Percentiles rank a stretch among this genome's conserved stretches.
phyloP scores from a whole-genome alignment of 2,329 filamentous ascomycete species.

The Penicillium freii region DNA sequence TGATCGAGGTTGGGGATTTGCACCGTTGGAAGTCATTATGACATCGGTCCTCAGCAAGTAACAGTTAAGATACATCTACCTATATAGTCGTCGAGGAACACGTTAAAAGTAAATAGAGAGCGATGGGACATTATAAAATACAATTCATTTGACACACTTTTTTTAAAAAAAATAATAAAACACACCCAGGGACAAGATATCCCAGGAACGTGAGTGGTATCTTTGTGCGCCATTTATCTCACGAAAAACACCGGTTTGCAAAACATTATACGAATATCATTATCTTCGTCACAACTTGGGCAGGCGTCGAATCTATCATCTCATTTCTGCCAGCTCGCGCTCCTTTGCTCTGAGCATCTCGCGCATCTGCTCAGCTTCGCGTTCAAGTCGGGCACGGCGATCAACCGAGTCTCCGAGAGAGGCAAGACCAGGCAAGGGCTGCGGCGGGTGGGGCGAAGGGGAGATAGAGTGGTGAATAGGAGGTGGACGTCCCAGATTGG shows the following conservation, averaged over 20 bases:
- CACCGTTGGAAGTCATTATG: not conserved
- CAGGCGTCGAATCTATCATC: slow-evolving; percentile 22
- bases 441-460: slow-evolving; percentile 20
- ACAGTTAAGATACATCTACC: not conserved
- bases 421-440: slow-evolving; percentile 34
- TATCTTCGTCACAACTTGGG: slow-evolving; percentile 21
- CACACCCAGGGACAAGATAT: slow-evolving; percentile 14
- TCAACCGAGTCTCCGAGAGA: slow-evolving; percentile 60
- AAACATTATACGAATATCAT: slow-evolving; percentile 19
- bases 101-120: not conserved
- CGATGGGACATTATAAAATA: slow-evolving; percentile 8
- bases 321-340: slow-evolving; percentile 62
- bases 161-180: slow-evolving; percentile 5
- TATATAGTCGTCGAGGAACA: not conserved
- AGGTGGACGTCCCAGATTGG: slow-evolving; percentile 35
- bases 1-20: not conserved
- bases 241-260: slow-evolving; percentile 7
- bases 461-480: slow-evolving; percentile 29
- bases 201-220: slow-evolving; percentile 25
- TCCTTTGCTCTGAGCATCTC: slow-evolving; percentile 71
- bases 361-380: slow-evolving; percentile 74
- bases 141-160: slow-evolving; percentile 7
- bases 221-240: slow-evolving; percentile 14
- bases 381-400: slow-evolving; percentile 63
- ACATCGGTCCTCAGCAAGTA: not conserved